phyloP scores from a whole-genome alignment of 305 asterid genomes.

The Fraxinus nigra region DNA sequence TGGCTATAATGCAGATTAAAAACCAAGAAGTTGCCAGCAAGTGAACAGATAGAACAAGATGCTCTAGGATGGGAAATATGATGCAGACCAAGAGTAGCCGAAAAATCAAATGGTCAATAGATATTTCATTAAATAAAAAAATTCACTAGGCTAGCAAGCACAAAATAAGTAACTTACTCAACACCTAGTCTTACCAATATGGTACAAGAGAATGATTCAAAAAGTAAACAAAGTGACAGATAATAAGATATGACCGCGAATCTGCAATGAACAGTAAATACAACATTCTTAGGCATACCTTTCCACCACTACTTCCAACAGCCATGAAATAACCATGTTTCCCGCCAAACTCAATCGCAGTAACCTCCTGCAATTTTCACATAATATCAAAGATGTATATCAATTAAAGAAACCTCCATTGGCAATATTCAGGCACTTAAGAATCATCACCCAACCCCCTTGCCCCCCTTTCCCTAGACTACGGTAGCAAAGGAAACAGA shows the following conservation, averaged over 20 bases:
- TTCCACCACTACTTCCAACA: conserved; percentile 91
- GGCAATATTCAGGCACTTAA: neutral
- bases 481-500: neutral
- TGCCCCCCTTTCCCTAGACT: neutral
- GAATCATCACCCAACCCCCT: neutral
- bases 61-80: neutral
- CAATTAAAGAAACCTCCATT: conserved; percentile 7
- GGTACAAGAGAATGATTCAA: neutral
- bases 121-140: neutral
- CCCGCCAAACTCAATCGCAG: conserved; percentile 84
- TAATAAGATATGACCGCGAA: neutral
- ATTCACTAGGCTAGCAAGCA: neutral
- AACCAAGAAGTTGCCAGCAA: neutral
- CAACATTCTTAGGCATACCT: conserved; percentile 43
- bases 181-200: neutral
- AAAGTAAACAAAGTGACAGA: conserved; percentile 6
- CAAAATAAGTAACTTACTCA: neutral
- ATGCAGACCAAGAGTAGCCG: neutral
- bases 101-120: neutral
- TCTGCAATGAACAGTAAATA: neutral
- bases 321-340: conserved; percentile 80
- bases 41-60: neutral
- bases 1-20: neutral
- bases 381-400: conserved; percentile 12
- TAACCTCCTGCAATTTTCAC: conserved; percentile 61